Base-by-base conservation (phyloP, 495 filamentous ascomycete species). In the Tuber indicum region DNA sequence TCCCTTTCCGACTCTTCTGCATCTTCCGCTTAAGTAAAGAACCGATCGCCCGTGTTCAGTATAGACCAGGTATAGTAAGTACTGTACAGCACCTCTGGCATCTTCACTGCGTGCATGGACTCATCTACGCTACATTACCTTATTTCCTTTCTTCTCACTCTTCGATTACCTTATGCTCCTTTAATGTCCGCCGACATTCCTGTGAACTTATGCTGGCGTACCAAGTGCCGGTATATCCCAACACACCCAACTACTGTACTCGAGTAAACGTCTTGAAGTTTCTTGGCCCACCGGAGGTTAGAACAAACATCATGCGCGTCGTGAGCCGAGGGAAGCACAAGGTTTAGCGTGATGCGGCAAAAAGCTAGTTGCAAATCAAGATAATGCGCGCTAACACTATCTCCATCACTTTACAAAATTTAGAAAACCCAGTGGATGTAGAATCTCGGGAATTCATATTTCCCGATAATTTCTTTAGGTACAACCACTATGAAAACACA, bases 381-480 rank as follows among this genome's bases (percentile, higher is more conserved):
- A n/a, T n/a, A n/a, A n/a, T 21, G 47, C 44, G 3, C 23, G 49
- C 49, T 58, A 26, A 26, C n/a, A 14, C n/a, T 9, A 43, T n/a
- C 14, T 16, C 58, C n/a, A n/a, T n/a, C 58, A 16, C 58, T 66
- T 66, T 17, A 10, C 14, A 26, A 14, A 10, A 17, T 17, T 36
- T 66, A 32, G 52, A 26, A 36, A 36, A 17, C 32, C 26, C 3
- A 16, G 26, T 66, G 58, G 36, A 36, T 66, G 49, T n/a, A 71
- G n/a, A 39, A 70, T 69, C 46, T 44, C 44, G 16, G 43, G 58
- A 26, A 62, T 42, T 45, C 12, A 44, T 70, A 66, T 72, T 70
- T 72, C 39, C 44, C 52, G 45, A 46, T 46, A 75, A 71, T 42
- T 74, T 72, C 74, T 79, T 76, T 78, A 80, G 49, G 76, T 78